Evolutionary conservation across 1,284 basidiomycete species (phyloP).

Genomic region (Microbotryum violaceum): DNA sequence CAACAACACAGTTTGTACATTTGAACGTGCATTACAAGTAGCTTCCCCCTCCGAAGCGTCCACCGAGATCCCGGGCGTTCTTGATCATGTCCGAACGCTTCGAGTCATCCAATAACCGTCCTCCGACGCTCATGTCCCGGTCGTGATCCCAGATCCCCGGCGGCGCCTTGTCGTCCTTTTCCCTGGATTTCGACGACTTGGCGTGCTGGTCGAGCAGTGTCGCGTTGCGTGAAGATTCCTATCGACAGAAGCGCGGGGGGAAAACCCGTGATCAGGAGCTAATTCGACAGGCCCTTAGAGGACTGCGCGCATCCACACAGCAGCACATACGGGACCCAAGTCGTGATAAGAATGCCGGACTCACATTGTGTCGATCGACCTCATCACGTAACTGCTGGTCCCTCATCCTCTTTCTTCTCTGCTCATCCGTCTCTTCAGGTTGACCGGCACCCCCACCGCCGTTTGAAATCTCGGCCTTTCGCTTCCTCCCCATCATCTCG

Average conservation of each 20-base stretch:
- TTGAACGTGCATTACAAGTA: constrained; percentile 19
- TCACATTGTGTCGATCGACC: constrained; percentile 69
- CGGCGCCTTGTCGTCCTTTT: constrained; percentile 50
- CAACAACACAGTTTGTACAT: neutral
- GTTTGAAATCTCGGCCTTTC: constrained; percentile 55
- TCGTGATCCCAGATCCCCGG: constrained; percentile 77
- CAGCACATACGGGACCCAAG: neutral
- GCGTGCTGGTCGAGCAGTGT: constrained; percentile 63
- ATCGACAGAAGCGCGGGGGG: neutral
- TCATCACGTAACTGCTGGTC: constrained; percentile 61
- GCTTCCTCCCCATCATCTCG: constrained; percentile 74
- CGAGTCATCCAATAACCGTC: constrained; percentile 73
- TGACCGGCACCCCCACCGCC: constrained; percentile 44
- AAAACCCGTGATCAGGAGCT: neutral
- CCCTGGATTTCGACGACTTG: constrained; percentile 39
- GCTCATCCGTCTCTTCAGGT: constrained; percentile 44
- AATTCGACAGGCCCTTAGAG: neutral
- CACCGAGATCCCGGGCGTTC: constrained; percentile 54
- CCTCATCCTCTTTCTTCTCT: constrained; percentile 49
- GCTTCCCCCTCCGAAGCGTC: constrained; percentile 29
- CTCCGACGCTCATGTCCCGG: constrained; percentile 75
- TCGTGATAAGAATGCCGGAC: constrained; percentile 34
- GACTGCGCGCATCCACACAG: neutral
- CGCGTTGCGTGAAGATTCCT: constrained; percentile 59
- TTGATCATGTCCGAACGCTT: constrained; percentile 65